Conservation (phyloP, 2,329 filamentous ascomycete genomes). For the Hypoxylon sp. region DNA sequence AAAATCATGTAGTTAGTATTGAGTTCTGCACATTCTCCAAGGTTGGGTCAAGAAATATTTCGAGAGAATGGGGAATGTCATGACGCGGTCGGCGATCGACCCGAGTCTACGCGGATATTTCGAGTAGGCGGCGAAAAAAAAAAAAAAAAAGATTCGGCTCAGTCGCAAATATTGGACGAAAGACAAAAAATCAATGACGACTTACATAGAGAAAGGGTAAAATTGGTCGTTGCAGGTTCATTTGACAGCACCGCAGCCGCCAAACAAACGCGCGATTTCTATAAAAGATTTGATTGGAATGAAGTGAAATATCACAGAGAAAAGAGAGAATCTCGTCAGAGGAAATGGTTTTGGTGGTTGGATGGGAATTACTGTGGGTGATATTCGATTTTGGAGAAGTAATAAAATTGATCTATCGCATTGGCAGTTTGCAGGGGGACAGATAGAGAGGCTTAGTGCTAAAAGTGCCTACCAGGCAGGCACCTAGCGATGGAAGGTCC, state of each 20-base stretch:
- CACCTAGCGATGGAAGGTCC: neutral
- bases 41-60: neutral
- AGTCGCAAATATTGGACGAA: constrained; percentile 23
- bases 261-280: constrained; percentile 87
- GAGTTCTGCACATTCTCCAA: constrained; percentile 9
- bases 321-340: constrained; percentile 34
- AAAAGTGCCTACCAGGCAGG: neutral
- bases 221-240: constrained; percentile 89
- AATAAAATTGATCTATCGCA: constrained; percentile 29
- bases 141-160: too few relatives aligned
- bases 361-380: constrained; percentile 37
- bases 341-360: constrained; percentile 22
- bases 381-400: constrained; percentile 31
- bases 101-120: neutral
- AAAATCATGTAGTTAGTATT: constrained; percentile 44
- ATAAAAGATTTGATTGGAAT: constrained; percentile 37
- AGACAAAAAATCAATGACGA: constrained; percentile 43
- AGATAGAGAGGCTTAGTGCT: neutral
- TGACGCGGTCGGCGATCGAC: constrained; percentile 10
- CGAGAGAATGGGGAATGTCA: neutral
- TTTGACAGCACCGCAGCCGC: constrained; percentile 88
- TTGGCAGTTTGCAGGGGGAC: neutral
- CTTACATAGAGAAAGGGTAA: constrained; percentile 73
- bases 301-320: constrained; percentile 31
- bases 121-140: constrained; percentile 5